Evolutionary conservation across 371 early-diverging fungal species (phyloP).

Genomic region (Quaeritorhiza haematococci): DNA sequence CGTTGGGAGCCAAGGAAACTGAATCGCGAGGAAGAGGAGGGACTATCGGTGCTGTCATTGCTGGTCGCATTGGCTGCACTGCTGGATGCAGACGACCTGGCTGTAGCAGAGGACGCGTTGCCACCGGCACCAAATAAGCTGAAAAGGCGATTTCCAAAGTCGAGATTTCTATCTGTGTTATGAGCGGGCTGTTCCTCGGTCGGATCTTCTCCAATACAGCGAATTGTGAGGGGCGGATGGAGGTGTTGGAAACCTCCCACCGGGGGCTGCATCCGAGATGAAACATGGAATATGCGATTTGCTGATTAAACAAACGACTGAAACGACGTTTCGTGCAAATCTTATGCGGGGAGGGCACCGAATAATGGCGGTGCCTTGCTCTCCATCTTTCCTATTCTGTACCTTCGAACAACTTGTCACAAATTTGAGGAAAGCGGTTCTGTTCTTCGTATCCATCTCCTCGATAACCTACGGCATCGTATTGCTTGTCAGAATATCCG

Average conservation of each 20-base stretch:
- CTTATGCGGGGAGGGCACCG: no score
- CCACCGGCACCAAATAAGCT: constrained; percentile 32
- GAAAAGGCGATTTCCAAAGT: no score
- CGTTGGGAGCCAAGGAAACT: no score
- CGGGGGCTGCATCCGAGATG: no score
- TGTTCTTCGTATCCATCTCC: constrained; percentile 24
- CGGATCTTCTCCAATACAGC: constrained; percentile 21
- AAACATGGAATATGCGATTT: no score
- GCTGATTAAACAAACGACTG: no score
- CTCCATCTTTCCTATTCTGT: background rate
- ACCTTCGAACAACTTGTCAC: constrained; percentile 23
- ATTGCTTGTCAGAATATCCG: background rate
- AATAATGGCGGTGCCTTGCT: no score
- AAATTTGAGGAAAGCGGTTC: constrained; percentile 23
- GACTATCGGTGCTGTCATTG: no score
- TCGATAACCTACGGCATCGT: constrained; percentile 9
- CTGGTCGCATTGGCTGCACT: background rate
- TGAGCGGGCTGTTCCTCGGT: constrained; percentile 5
- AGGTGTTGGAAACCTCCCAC: constrained; percentile 35
- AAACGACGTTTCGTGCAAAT: no score
- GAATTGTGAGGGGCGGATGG: constrained; percentile 32
- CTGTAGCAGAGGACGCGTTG: background rate
- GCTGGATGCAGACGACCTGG: background rate
- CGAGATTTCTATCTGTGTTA: no score
- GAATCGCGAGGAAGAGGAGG: no score